Percentiles rank a stretch among this genome's conserved stretches.
phyloP scores from a whole-genome alignment of 345 rosid species.

The Salix suchowensis region DNA sequence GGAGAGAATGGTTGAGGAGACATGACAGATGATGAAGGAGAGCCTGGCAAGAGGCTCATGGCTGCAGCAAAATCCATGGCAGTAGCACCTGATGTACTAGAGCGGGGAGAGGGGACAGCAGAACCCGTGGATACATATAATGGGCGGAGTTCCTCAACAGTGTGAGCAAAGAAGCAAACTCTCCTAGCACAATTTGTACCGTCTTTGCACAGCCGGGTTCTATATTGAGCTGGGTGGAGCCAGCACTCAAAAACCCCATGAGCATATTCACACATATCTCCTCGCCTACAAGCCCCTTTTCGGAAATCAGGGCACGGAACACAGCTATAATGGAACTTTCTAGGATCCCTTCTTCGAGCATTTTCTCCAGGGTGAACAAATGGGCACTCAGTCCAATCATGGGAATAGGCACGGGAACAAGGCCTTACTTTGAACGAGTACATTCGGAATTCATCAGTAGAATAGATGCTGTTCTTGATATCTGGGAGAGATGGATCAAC shows the following conservation, averaged over 20 bases:
- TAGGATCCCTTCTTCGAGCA: constrained; percentile 93
- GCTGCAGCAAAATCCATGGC: constrained; percentile 29
- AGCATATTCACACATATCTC: constrained; percentile 96
- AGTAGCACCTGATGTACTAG: constrained; percentile 11
- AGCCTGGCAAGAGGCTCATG: constrained; percentile 22
- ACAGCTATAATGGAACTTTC: constrained; percentile 94
- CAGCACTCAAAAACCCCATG: constrained; percentile 98
- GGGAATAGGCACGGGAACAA: constrained; percentile 93
- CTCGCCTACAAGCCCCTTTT: constrained; percentile 87
- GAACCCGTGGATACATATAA: constrained; percentile 84
- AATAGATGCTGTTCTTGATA: constrained; percentile 84
- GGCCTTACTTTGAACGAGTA: constrained; percentile 92
- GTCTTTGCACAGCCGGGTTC: constrained; percentile 88
- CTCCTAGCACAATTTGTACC: constrained; percentile 78
- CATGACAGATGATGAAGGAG: constrained; percentile 30
- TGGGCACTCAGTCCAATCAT: constrained; percentile 98
- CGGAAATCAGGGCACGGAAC: constrained; percentile 96
- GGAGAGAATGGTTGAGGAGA: constrained; percentile 81
- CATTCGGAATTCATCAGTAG: constrained; percentile 94
- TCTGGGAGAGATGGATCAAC: constrained; percentile 92
- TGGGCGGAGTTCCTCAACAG: constrained; percentile 84
- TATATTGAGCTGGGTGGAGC: constrained; percentile 96
- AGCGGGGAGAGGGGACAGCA: constrained; percentile 62
- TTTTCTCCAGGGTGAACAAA: constrained; percentile 96
- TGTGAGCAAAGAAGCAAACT: constrained; percentile 94